Percentiles rank a stretch among this genome's conserved stretches.
Evolutionary conservation across 805 yeast genomes (phyloP).

Genomic region (Yamadazyma akitaensis): DNA sequence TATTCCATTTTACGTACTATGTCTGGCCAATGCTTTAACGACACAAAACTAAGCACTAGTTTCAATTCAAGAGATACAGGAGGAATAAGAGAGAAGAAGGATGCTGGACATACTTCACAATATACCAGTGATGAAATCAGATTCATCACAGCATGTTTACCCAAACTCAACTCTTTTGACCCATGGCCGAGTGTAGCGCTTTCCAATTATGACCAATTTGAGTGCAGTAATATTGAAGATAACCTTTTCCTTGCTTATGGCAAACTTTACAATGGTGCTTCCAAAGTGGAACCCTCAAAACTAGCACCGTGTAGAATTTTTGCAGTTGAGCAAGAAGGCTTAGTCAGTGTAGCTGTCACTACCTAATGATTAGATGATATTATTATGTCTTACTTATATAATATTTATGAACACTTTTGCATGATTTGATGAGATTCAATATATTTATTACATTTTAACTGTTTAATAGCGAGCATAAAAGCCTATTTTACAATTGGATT

Average conservation of each 20-base stretch:
- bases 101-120: not conserved
- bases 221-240: not conserved
- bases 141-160: slow-evolving; percentile 33
- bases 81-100: not conserved
- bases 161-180: slow-evolving; percentile 36
- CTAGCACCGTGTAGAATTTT: slow-evolving; percentile 21
- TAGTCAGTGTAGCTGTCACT: slow-evolving; percentile 16
- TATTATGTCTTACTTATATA: too few relatives aligned
- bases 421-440: too few relatives aligned
- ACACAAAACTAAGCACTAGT: not conserved
- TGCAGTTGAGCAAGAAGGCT: slow-evolving; percentile 26
- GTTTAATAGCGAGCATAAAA: slow-evolving; percentile 3
- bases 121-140: not conserved
- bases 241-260: slow-evolving; percentile 14
- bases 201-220: slow-evolving; percentile 17
- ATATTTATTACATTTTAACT: slow-evolving; percentile 2
- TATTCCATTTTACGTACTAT: slow-evolving; percentile 20
- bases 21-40: not conserved
- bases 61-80: not conserved
- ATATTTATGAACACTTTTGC: too few relatives aligned
- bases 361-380: not conserved
- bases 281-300: not conserved
- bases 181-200: slow-evolving; percentile 28
- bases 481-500: not conserved
- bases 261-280: slow-evolving; percentile 1